Base-by-base conservation (phyloP, 257 asterid genomes). In the Euphrasia confusa region DNA sequence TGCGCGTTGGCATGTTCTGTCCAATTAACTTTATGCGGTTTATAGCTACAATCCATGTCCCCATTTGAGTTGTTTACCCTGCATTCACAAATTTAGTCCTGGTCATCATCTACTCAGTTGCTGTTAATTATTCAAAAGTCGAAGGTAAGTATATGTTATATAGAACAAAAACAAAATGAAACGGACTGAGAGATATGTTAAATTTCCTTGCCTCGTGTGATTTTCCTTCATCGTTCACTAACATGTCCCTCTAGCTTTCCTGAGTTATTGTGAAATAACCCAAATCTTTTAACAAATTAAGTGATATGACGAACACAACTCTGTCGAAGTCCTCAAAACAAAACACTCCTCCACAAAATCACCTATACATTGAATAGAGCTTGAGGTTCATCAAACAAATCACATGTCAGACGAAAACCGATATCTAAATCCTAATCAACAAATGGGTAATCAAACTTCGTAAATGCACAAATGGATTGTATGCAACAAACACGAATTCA, bases 1-100 rank as follows among this genome's bases (percentile, higher is more conserved):
- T 80, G 95, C 32, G 85, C 86, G 60, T 73, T 74, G 67, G 80
- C 95, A 67, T 92, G 95, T 63, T 81, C 81, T 33, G 73, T 32
- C 97, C 89, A 92, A 73, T 92, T 92, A 61, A 24, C 68, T 84
- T 74, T 81, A 14, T 72, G 89, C 42, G 60, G 42, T 72, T 69
- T 68, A 71, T 77, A 58, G 63, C 71, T 60, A 49, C 56, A 71
- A 24, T 64, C 66, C 65, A 70, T 64, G 62, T 68, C 80, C 33
- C 74, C 86, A 68, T 61, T 70, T 40, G 71, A 67, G 71, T 64
- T 68, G 73, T 64, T 66, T 65, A 64, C 73, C 72, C 92, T 84
- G 75, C 76, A 68, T 50, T 64, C 35, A 70, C 18, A 64, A 10
- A 66, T n/a, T 13, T 35, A 35, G 10, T 35, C 40, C 10, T 6